Base-by-base conservation (phyloP, 148 eudicot genomes). In the Dianthus caryophyllus region DNA sequence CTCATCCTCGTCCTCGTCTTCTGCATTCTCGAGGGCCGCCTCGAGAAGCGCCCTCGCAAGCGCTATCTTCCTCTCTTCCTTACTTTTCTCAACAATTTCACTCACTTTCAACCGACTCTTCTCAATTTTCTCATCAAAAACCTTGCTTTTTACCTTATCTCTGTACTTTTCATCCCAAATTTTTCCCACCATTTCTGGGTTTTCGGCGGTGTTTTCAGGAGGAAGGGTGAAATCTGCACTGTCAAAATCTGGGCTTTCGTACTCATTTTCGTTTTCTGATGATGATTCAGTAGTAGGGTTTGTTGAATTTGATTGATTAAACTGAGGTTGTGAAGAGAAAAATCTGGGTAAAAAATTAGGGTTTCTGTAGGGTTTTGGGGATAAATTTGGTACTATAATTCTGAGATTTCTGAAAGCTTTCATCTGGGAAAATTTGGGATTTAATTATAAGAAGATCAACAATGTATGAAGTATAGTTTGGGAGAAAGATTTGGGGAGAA, bases 141-240 rank as follows among this genome's bases (percentile, higher is more conserved):
- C 71, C 61, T 59, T 78, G 49, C 67, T 71, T 56, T 77, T 76
- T 21, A 65, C 95, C 73, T 75, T 82, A n/a, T 78, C 88, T 70
- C 98, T 77, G 51, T 78, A 83, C 68, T 72, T 86, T 51, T 74
- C 79, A 62, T 93, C 88, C 98, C 98, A 93, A 27, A 71, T 83
- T 29, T 69, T 65, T 0, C 72, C 69, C 56, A 5, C 61, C 47
- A 65, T 57, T n/a, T 17, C 17, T 9, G 41, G 46, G 48, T 20
- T 51, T 56, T 65, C 21, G 27, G 57, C 72, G 43, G 75, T 36
- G 56, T 63, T 65, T 69, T 71, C 65, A 52, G 49, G 12, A 0
- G 85, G 90, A 20, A 88, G 56, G 8, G 61, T 31, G 77, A 67
- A 91, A 6, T 88, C 74, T 49, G 75, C 60, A 64, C 96, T 88